Evolutionary conservation across 1,139 yeast genomes (phyloP).

Genomic region (Zygosaccharomyces sapae): DNA sequence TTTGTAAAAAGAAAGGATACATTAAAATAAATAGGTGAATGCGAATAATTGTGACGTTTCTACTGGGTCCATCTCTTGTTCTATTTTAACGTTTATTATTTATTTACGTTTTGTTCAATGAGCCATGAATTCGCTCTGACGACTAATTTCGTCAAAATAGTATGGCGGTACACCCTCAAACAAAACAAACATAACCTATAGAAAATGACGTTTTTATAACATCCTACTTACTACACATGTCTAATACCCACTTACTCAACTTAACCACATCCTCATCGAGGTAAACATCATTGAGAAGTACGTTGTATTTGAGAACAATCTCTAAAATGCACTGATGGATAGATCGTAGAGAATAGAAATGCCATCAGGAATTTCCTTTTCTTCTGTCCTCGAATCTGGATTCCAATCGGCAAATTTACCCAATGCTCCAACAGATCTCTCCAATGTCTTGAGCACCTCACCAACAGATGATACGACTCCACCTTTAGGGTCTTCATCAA

Average conservation of each 20-base stretch:
- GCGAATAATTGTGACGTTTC: no score
- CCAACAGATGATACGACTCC: constrained; percentile 52
- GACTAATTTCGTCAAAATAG: no score
- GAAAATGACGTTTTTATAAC: background rate
- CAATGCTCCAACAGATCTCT: constrained; percentile 55
- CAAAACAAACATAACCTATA: no score
- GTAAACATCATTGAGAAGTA: constrained; percentile 57
- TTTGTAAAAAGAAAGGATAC: no score
- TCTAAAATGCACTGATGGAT: constrained; percentile 58
- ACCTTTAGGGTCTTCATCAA: constrained; percentile 58
- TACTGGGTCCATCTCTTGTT: no score
- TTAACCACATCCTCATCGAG: constrained; percentile 59
- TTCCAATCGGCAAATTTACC: constrained; percentile 42
- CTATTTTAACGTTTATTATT: no score
- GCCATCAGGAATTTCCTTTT: constrained; percentile 37
- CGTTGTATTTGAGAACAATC: constrained; percentile 59
- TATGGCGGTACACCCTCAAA: no score
- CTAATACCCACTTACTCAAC: constrained; percentile 68
- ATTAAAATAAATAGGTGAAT: no score
- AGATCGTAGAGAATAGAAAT: constrained; percentile 58
- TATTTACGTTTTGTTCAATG: no score
- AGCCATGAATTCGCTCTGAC: no score
- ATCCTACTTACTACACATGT: constrained; percentile 35
- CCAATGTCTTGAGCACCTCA: constrained; percentile 55
- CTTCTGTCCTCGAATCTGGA: constrained; percentile 16